Percentiles rank a stretch among this genome's conserved stretches.
phyloP scores from a whole-genome alignment of 208 protist species.

The Leishmania guyanensis region DNA sequence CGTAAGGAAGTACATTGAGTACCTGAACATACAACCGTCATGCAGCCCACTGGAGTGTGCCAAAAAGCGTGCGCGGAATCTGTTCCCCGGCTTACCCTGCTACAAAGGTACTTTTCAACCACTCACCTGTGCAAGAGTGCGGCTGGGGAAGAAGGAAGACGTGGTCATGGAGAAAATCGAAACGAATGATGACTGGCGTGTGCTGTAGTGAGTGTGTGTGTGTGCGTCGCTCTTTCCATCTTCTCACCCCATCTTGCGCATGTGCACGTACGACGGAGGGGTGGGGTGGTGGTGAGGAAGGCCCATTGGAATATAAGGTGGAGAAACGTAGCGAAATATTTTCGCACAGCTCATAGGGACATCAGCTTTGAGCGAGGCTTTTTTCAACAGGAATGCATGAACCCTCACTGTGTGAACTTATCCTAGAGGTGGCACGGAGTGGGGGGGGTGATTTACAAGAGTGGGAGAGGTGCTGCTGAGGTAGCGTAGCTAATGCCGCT shows the following conservation, averaged over 20 bases:
- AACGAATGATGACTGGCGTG: neutral
- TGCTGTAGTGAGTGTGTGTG: neutral
- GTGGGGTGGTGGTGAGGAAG: neutral
- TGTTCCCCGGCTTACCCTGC: neutral
- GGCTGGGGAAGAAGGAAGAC: neutral
- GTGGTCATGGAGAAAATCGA: neutral
- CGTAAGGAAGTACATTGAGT: slow-evolving; percentile 4
- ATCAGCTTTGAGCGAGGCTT: neutral
- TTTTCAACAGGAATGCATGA: neutral
- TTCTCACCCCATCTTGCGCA: neutral
- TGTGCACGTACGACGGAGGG: neutral
- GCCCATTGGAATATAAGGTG: neutral
- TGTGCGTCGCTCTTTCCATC: neutral
- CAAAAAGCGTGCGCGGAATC: neutral
- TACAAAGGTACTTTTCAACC: neutral
- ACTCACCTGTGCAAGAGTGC: neutral
- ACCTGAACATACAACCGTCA: neutral
- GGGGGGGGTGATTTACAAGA: neutral
- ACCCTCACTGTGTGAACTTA: neutral
- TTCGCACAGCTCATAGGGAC: neutral
- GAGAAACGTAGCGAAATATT: neutral
- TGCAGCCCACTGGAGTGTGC: neutral
- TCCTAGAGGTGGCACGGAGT: neutral
- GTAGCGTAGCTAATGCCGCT: neutral
- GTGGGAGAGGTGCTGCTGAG: neutral